Percentiles rank a stretch among this genome's conserved stretches.
phyloP scores from a whole-genome alignment of 306 rosid genomes.

The Citrullus mucosospermus region DNA sequence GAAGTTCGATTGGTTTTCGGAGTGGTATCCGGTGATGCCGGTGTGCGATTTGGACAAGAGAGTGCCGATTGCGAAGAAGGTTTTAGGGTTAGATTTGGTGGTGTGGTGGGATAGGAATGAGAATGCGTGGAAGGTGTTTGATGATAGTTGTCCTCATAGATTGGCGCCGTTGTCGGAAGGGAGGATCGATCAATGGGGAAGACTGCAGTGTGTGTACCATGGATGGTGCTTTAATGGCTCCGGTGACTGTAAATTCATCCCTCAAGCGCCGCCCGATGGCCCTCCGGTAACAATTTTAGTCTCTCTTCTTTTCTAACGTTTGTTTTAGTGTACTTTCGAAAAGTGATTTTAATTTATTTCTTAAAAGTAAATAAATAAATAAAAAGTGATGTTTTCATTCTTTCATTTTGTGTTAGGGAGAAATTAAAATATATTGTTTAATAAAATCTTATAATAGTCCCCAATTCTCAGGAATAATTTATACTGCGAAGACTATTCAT shows the following conservation, averaged over 20 bases:
- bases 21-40: conserved; percentile 93
- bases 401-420: not conserved
- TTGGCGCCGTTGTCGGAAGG: conserved; percentile 93
- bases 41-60: conserved; percentile 76
- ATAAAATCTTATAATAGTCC: too few relatives aligned
- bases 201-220: conserved; percentile 93
- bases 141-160: conserved; percentile 88
- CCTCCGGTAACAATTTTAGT: conserved; percentile 44
- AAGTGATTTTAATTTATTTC: not conserved
- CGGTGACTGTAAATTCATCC: conserved; percentile 66
- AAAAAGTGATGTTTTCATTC: not conserved
- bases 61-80: conserved; percentile 63
- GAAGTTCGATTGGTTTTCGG: conserved; percentile 71
- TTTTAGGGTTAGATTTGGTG: conserved; percentile 78
- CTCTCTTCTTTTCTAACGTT: not conserved
- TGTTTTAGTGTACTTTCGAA: not conserved
- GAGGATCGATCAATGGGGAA: conserved; percentile 87
- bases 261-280: conserved; percentile 73
- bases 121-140: conserved; percentile 69
- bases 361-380: too few relatives aligned
- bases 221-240: conserved; percentile 91
- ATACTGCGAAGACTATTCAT: too few relatives aligned
- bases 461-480: too few relatives aligned
- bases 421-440: too few relatives aligned
- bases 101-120: conserved; percentile 95